Percentiles rank a stretch among this genome's conserved stretches.
phyloP scores from a whole-genome alignment of 345 rosid genomes.

The Eucalyptus melliodora region DNA sequence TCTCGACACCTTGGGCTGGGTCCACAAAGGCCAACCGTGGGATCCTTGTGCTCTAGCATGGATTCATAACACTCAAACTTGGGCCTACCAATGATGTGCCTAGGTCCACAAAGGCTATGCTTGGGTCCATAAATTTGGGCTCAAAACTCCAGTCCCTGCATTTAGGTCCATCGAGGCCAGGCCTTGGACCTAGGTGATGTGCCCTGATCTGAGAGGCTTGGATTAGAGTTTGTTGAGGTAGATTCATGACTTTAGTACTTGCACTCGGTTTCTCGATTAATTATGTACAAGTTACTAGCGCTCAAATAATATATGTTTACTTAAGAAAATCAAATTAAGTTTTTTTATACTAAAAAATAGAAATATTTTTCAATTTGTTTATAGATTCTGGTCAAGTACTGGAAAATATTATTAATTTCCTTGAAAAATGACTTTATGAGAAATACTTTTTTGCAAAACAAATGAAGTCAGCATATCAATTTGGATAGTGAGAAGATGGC shows the following conservation, averaged over 20 bases:
- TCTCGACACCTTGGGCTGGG: accelerated
- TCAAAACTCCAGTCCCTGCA: accelerated
- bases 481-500: neutral
- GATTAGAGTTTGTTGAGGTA: accelerated
- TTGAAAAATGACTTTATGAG: too few relatives aligned
- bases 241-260: accelerated
- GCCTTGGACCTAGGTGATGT: accelerated
- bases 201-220: accelerated
- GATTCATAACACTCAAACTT: neutral
- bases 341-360: accelerated
- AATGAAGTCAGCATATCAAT: neutral
- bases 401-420: accelerated
- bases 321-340: too few relatives aligned
- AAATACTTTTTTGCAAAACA: neutral
- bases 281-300: accelerated
- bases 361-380: accelerated
- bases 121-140: neutral
- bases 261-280: accelerated
- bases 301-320: accelerated
- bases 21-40: accelerated
- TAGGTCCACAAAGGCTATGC: accelerated
- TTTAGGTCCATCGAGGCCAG: accelerated
- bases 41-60: accelerated
- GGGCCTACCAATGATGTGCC: accelerated
- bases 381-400: accelerated